A percentile compares a stretch with the other conserved stretches of the same genome.
Evolutionary conservation across 2,329 filamentous ascomycete genomes (phyloP).

Genomic region (Juglanconis juglandina): DNA sequence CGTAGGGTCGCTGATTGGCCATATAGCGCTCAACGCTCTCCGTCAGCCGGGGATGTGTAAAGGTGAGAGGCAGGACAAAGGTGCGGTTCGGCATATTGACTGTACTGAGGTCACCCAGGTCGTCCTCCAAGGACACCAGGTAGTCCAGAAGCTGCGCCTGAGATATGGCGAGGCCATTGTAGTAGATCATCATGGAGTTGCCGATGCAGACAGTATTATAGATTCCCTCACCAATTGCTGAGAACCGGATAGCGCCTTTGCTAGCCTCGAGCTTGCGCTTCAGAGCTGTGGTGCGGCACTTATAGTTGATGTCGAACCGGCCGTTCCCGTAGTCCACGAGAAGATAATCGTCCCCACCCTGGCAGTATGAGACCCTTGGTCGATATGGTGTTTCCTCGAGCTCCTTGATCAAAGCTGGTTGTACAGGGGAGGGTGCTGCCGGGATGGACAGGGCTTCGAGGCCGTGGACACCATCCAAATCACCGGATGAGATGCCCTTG

Average conservation of each 20-base stretch:
- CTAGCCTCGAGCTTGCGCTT: constrained; percentile 42
- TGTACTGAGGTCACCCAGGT: constrained; percentile 35
- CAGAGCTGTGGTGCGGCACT: constrained; percentile 52
- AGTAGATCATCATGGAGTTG: constrained; percentile 42
- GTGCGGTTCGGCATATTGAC: constrained; percentile 39
- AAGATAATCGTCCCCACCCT: constrained; percentile 48
- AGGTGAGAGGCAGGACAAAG: constrained; percentile 42
- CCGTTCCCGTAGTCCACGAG: constrained; percentile 57
- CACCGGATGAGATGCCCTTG: neutral
- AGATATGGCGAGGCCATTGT: constrained; percentile 37
- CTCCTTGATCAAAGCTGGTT: constrained; percentile 16
- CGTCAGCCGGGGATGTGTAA: constrained; percentile 30
- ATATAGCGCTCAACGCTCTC: constrained; percentile 27
- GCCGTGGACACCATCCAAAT: neutral
- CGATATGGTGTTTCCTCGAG: constrained; percentile 30
- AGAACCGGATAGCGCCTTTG: constrained; percentile 32
- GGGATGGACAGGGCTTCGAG: constrained; percentile 6
- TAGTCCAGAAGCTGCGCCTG: constrained; percentile 34
- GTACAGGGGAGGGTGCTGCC: neutral
- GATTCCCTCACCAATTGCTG: constrained; percentile 28
- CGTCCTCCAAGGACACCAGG: constrained; percentile 34
- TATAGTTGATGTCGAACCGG: constrained; percentile 53
- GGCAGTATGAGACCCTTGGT: constrained; percentile 38
- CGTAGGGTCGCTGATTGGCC: constrained; percentile 25
- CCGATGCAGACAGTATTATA: constrained; percentile 50